Base-by-base conservation (phyloP, 108 stramenopile species). In the Nitzschia palea region DNA sequence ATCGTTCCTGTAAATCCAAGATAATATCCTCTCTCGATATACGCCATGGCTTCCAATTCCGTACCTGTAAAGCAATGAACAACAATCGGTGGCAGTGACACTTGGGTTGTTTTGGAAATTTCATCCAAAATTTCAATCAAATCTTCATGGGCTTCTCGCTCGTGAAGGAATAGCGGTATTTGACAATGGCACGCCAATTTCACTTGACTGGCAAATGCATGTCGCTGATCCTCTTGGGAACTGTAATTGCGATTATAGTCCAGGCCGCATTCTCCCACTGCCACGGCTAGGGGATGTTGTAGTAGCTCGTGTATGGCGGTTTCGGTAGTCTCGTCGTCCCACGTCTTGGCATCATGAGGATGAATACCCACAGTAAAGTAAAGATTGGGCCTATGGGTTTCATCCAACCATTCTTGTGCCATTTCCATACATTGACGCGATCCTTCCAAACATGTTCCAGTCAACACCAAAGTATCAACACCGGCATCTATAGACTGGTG, bases 21-120 rank as follows among this genome's bases (percentile, higher is more conserved):
- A 44, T 72, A 82, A 66, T 76, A 82, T 22, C 81, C 77, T 51
- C 81, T 36, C 0, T 57, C 60, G 28, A 78, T 58, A 61, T 82
- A 82, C 53, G 36, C 53, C 48, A 72, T 18, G 9, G 81, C 81
- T 47, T 82, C 81, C 26, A 50, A 56, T 27, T 66, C 37, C 4
- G 57, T 76, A 27, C 81, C 81, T 20, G 82, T 83, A 44, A 83
- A 83, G 59, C 82, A 83, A 65, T 83, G 82, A 12, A 83, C 65
- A 10, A 83, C 78, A 40, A 83, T 68, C 4, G 78, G 78, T 25
- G 78, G 82, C 27, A 77, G 37, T 30, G 43, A 20, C 5, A 20
- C 53, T n/a, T 32, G 18, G 17, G 55, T 42, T 15, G 27, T 3
- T 20, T 35, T 33, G 15, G 32, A 35, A 3, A 73, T 33, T 36